phyloP scores from a whole-genome alignment of 768 basidiomycete species.

The Basidioascus undulatus region DNA sequence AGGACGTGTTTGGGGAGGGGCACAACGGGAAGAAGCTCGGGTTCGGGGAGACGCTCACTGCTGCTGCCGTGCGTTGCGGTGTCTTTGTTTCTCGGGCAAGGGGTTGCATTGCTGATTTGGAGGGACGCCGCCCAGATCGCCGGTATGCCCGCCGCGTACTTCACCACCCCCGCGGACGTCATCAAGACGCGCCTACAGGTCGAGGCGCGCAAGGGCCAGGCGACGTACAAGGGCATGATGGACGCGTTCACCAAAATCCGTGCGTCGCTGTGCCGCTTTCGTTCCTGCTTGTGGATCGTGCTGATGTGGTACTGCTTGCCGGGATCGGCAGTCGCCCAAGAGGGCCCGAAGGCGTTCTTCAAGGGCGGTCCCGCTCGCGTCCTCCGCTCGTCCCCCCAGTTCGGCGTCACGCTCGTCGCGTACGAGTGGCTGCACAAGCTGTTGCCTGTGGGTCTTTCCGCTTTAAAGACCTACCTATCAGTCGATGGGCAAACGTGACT shows the following conservation, averaged over 20 bases:
- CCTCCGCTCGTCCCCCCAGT: slow-evolving; percentile 47
- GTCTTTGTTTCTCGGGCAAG: not conserved
- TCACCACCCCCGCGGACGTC: slow-evolving; percentile 38
- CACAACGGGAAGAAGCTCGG: slow-evolving; percentile 79
- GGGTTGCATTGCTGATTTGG: slow-evolving; percentile 2
- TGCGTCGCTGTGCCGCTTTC: slow-evolving; percentile 21
- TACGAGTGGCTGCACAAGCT: slow-evolving; percentile 42
- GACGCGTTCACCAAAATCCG: slow-evolving; percentile 85
- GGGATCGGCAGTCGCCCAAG: slow-evolving; percentile 41
- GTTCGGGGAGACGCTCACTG: slow-evolving; percentile 64
- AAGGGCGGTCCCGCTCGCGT: slow-evolving; percentile 78
- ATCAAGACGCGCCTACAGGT: slow-evolving; percentile 92
- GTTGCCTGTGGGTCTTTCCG: slow-evolving; percentile 11
- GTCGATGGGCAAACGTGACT: not conserved
- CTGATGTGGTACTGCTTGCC: slow-evolving; percentile 8
- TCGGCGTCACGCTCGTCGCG: slow-evolving; percentile 73
- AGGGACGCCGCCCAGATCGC: slow-evolving; percentile 33
- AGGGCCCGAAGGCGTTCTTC: slow-evolving; percentile 70
- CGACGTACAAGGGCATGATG: slow-evolving; percentile 63
- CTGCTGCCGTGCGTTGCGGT: slow-evolving; percentile 41
- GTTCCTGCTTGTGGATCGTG: not conserved
- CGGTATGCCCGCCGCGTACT: slow-evolving; percentile 77
- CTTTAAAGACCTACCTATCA: too few species aligned
- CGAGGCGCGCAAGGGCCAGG: slow-evolving; percentile 73
- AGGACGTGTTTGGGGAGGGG: slow-evolving; percentile 84